These are phyloP conservation scores for Fagopyrum esculentum DNA, from an alignment of 148 eudicot genomes.

Conservation along the genomic window DNA sequence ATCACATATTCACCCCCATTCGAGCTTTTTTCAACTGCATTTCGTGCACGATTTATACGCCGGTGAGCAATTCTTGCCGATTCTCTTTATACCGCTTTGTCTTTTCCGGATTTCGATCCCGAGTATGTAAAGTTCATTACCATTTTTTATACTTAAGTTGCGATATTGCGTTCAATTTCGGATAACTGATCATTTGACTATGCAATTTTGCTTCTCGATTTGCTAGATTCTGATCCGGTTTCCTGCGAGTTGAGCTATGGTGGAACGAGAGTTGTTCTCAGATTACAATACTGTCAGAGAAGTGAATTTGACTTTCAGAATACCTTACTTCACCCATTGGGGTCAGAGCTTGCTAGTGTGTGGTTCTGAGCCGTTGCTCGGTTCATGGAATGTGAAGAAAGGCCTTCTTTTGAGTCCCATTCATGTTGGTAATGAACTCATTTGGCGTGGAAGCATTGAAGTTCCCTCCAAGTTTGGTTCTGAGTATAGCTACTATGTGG, in stretches of 20 bases:
- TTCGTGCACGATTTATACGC: not conserved
- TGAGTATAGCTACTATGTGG: constrained; percentile 85
- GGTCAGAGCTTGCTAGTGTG: constrained; percentile 81
- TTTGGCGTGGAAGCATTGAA: constrained; percentile 71
- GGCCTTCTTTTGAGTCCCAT: constrained; percentile 62
- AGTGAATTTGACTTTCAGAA: constrained; percentile 56
- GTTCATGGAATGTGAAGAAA: constrained; percentile 82
- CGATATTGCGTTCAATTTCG: not conserved
- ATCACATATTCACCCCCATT: not conserved
- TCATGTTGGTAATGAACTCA: constrained; percentile 65
- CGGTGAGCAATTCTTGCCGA: not conserved
- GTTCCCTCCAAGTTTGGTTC: constrained; percentile 53
- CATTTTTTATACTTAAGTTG: not conserved
- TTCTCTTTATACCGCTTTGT: not conserved
- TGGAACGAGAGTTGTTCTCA: constrained; percentile 42
- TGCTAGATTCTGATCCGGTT: not conserved
- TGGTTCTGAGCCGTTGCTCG: constrained; percentile 76
- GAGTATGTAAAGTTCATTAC: too few relatives aligned
- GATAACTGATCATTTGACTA: not conserved
- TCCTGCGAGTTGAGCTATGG: constrained; percentile 35
- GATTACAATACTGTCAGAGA: constrained; percentile 35
- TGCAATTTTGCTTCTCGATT: not conserved
- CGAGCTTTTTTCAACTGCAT: not conserved
- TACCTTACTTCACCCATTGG: constrained; percentile 90
- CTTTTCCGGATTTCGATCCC: constrained; percentile 7